A percentile compares a stretch with the other conserved stretches of the same genome.
These are phyloP conservation scores for Sporothrix brunneoviolacea DNA, from an alignment of 2,329 filamentous ascomycete species.

Conservation along the genomic window DNA sequence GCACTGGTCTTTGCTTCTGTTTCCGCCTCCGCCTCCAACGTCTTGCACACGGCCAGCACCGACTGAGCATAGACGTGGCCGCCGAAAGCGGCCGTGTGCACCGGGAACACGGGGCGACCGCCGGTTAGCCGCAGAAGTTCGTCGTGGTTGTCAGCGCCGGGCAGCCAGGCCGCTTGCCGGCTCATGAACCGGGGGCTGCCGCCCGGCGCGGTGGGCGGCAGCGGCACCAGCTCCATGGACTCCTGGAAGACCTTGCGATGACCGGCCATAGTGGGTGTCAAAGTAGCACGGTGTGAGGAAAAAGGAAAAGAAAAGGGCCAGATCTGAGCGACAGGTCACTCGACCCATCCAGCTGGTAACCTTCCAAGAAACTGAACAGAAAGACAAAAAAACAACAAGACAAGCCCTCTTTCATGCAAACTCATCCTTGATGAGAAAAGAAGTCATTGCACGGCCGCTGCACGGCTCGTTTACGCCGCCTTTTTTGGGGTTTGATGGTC, in stretches of 20 bases:
- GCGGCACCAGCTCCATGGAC: slow-evolving; percentile 26
- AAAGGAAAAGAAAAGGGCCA: not conserved
- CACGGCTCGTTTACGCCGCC: too few relatives aligned
- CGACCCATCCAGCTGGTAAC: too few relatives aligned
- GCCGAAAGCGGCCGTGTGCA: slow-evolving; percentile 30
- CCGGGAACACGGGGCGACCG: slow-evolving; percentile 1
- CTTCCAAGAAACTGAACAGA: too few relatives aligned
- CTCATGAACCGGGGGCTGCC: slow-evolving; percentile 27
- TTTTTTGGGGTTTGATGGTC: too few relatives aligned
- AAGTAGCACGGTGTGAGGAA: not conserved
- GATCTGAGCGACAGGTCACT: too few relatives aligned
- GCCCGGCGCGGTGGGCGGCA: slow-evolving; percentile 20
- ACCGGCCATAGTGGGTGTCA: slow-evolving; percentile 15
- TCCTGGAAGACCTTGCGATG: slow-evolving; percentile 31
- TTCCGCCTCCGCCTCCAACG: slow-evolving; percentile 21
- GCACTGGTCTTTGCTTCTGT: slow-evolving; percentile 24
- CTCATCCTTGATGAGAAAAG: too few relatives aligned
- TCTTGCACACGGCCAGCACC: slow-evolving; percentile 31
- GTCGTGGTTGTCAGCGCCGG: slow-evolving; percentile 25
- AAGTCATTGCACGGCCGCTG: too few relatives aligned
- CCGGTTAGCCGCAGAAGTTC: not conserved
- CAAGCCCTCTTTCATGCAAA: not conserved
- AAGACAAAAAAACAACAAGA: too few relatives aligned
- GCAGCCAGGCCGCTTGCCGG: slow-evolving; percentile 27
- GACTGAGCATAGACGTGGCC: slow-evolving; percentile 40